Evolutionary conservation across 2,329 filamentous ascomycete species (phyloP).

Genomic region (Fusarium sp.): DNA sequence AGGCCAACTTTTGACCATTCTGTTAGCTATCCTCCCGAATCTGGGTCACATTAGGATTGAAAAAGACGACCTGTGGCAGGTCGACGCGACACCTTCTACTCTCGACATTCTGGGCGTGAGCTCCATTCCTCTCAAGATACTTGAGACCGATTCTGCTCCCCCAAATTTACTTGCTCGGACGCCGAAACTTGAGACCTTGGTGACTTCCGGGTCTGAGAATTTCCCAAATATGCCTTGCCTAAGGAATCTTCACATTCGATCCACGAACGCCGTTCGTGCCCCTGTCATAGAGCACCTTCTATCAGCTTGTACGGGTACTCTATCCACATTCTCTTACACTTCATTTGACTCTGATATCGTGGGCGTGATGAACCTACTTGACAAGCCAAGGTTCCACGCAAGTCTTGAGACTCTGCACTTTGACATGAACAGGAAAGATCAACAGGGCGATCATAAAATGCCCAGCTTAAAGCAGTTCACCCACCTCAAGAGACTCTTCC

Average conservation of each 20-base stretch:
- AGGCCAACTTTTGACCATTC: neutral
- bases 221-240: neutral
- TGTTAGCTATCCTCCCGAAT: neutral
- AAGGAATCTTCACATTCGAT: neutral
- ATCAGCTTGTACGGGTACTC: neutral
- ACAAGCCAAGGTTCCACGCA: neutral
- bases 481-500: neutral
- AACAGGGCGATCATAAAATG: rapidly evolving
- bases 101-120: neutral
- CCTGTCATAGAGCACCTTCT: rapidly evolving
- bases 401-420: neutral
- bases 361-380: neutral
- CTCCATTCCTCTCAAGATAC: neutral
- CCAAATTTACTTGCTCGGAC: neutral
- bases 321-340: neutral
- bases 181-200: neutral
- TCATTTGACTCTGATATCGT: neutral
- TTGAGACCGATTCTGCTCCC: neutral
- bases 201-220: rapidly evolving
- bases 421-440: too few relatives aligned
- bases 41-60: neutral
- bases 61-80: rapidly evolving
- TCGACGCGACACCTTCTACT: neutral
- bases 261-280: rapidly evolving
- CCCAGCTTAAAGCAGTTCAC: neutral